Base-by-base conservation (phyloP, 495 filamentous ascomycete species). In the Penicillium nucicola region DNA sequence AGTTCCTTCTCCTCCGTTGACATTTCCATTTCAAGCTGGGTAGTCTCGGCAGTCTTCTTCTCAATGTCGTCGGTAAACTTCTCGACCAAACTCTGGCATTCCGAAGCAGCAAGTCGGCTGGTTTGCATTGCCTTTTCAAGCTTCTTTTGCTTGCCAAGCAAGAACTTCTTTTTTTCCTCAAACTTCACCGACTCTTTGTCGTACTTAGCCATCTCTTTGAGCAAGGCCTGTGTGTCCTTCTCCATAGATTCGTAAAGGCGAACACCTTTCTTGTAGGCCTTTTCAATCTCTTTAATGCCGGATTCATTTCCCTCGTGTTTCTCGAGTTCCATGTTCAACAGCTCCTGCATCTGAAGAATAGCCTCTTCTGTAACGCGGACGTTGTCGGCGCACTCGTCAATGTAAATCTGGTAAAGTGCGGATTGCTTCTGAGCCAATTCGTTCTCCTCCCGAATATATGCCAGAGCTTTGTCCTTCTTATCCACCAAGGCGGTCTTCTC, bases 171-270 rank as follows among this genome's bases (percentile, higher is more conserved):
- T 77, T 97, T 97, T 67, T 97, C 93, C 47, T 97, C 93, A 57
- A 95, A 91, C 60, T 97, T 97, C 65, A 98, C 93, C 30, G 84
- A 83, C 62, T 97, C 93, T 59, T 96, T 96, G 58, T 98, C 93
- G 49, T 91, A 88, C 64, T 88, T 92, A 13, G 89, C 83, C 77
- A 91, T 86, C 64, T 97, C 90, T 62, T 95, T 96, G 45, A 88
- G 57, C 41, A 96, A 72, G n/a, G 64, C 74, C 57, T 97, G 88
- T 0, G 82, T 84, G 19, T 88, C 79, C 58, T 91, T 90, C 57
- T 97, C 91, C 54, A 95, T 83, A 17, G 75, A 70, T 60, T 95
- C 89, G 51, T 82, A 89, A 55, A 96, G 88, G 58, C 89, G 92
- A 31, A 78, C 75, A 14, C 85, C 88, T 43, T 80, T 82, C 53